Conservation (phyloP, 257 asterid species). For the Nicotiana sylvestris region DNA sequence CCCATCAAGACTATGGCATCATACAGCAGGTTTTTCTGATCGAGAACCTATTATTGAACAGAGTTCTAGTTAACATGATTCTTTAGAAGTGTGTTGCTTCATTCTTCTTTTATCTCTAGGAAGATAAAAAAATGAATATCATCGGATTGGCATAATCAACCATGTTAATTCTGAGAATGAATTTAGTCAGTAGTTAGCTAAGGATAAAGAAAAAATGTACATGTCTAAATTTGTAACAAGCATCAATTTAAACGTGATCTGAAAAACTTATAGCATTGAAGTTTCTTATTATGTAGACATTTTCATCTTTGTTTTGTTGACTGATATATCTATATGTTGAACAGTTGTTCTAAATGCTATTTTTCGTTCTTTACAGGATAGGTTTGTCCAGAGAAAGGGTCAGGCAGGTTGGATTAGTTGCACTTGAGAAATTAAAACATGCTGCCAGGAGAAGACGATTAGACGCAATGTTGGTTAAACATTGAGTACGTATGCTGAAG, state of each 20-base stretch:
- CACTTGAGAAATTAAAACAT: slow-evolving; percentile 84
- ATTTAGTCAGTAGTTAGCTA: neutral
- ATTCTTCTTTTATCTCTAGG: neutral
- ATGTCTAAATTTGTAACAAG: neutral
- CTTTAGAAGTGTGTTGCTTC: neutral
- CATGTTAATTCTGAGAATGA: neutral
- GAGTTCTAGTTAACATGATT: neutral
- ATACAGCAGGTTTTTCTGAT: neutral
- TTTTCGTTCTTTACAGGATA: slow-evolving; percentile 50
- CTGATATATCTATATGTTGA: neutral
- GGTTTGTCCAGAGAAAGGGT: slow-evolving; percentile 96
- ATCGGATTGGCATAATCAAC: neutral
- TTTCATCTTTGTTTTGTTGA: neutral
- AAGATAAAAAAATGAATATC: neutral
- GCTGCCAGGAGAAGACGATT: slow-evolving; percentile 71
- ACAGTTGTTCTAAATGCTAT: neutral
- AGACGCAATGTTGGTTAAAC: slow-evolving; percentile 74
- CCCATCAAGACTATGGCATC: neutral
- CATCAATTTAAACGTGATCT: neutral
- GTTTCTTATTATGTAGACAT: neutral
- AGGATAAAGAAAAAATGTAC: neutral
- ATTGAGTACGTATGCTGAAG: slow-evolving; percentile 17
- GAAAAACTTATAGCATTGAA: neutral
- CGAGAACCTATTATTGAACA: neutral
- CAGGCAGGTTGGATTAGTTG: slow-evolving; percentile 93